Conservation (phyloP, 2,329 filamentous ascomycete species). For the Pseudogymnoascus sp. region DNA sequence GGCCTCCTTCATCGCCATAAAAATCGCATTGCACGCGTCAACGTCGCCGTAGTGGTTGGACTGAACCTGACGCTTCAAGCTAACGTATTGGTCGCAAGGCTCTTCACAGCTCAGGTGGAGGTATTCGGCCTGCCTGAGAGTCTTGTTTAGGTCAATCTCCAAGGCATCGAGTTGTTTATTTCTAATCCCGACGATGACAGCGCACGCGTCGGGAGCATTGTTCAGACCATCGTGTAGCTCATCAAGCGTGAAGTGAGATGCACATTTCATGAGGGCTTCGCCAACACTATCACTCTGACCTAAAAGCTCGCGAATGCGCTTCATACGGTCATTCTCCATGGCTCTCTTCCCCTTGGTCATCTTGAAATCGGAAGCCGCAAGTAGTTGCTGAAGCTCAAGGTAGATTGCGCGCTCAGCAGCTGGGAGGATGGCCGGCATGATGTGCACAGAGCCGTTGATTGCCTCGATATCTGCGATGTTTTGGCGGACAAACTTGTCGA, state of each 20-base stretch:
- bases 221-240: conserved; percentile 22
- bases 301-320: conserved; percentile 37
- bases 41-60: conserved; percentile 8
- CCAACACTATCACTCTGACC: conserved; percentile 37
- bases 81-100: conserved; percentile 22
- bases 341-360: conserved; percentile 28
- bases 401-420: conserved; percentile 44
- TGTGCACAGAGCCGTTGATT: conserved; percentile 35
- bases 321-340: conserved; percentile 29
- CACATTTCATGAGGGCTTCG: conserved; percentile 43
- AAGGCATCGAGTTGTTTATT: conserved; percentile 20
- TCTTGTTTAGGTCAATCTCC: conserved; percentile 18
- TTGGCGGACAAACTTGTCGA: conserved; percentile 33
- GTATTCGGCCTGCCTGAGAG: conserved; percentile 26
- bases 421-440: conserved; percentile 36
- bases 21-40: conserved; percentile 2
- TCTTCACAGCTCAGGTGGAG: conserved; percentile 22
- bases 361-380: conserved; percentile 41
- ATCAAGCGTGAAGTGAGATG: conserved; percentile 29
- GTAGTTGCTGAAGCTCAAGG: conserved; percentile 43
- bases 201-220: conserved; percentile 26
- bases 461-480: conserved; percentile 36
- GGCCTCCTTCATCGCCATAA: conserved; percentile 10
- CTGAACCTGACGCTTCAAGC: conserved; percentile 14
- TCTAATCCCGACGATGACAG: conserved; percentile 26